Evolutionary conservation across 176 grass and related monocot species (phyloP), one percentile per base, ranked within the genome.

Genomic region (Thinopyrum elongatum): DNA sequence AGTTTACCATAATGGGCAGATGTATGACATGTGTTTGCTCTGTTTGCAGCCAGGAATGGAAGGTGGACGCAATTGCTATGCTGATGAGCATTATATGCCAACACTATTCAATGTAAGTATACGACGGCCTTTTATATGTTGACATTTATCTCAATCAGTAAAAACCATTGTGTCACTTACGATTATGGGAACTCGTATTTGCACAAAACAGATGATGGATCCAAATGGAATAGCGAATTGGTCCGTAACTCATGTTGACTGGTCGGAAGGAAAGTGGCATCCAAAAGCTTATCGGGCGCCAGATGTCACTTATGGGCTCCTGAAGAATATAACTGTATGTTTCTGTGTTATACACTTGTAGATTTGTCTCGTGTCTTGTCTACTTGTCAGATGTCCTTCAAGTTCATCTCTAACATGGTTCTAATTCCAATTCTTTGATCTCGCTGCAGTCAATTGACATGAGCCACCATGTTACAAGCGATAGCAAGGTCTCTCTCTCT

Each of bases 251-350:
- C 92, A 96, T 70, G 97, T 98, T 67, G 97, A 98, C 66, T 98
- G 97, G 97, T 98, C 97, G 31, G 97, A 98, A 92, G 97, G 97
- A 27, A 98, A 98, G 77, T 98, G 97, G 97, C 97, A 98, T 85
- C 97, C 97, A 29, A 98, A 92, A 92, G 86, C 94, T 53, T 98
- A 98, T 70, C 82, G 90, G 22, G 86, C 97, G 73, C 89, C 88
- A 69, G 94, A 98, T 86, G 76, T 96, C 46, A 95, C 84, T 83
- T 88, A 90, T 6, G 87, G 94, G 23, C 90, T 94, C 70, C 81
- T 96, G 63, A 98, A 96, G 79, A 98, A 94, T 74, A 94, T 96
- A 88, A 90, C 90, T 34, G 97, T 98, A 90, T 76, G 85, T 70
- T 72, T 80, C 62, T 27, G 25, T 76, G 29, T 62, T 77, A 4